Evolutionary conservation across 164 flowering plant genomes (phyloP), one percentile per base, ranked within the genome.

Genomic region (Magnolia changhungtana): DNA sequence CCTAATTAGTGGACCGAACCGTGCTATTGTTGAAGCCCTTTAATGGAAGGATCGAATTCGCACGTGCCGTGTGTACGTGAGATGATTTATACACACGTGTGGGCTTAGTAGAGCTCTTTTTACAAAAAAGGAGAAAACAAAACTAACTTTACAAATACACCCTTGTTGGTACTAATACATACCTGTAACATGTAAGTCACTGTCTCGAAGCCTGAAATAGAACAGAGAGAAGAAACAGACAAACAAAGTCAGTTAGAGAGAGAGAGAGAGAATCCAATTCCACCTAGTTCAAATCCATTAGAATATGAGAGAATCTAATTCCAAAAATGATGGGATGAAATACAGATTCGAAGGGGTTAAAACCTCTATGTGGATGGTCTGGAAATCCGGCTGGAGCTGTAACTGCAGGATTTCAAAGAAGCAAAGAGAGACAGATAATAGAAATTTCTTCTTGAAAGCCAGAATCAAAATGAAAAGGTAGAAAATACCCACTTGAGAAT

Each of bases 331-430:
- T 37, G 45, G 45, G 45, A 37, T 37, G 45, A 37, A 37, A 37
- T 37, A 37, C 4, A 37, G 45, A 37, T 37, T 37, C 7, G 45
- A 37, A 4, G 7, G 45, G 7, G 37, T 72, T 58, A 79, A 80
- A 75, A 89, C 97, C 98, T 95, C 97, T 90, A 61, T 95, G 98
- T 55, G 98, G 98, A 77, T 93, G 98, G 80, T 95, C 97, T 55
- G 97, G 97, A 80, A 95, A 93, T 55, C 97, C 98, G 78, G 91
- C 93, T 7, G 95, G 95, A 81, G 94, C 87, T 67, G 93, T 66
- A 71, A 91, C 98, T 95, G 92, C 79, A 84, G 80, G 3, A 78
- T 14, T 72, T 27, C 50, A 65, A 24, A 55, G 19, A 72, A 29
- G 74, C 73, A 71, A 66, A 63, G 65, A 52, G 23, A 51, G 29